Evolutionary conservation across 768 basidiomycete genomes (phyloP), one percentile per base, ranked within the genome.

Genomic region (Russula lepida): DNA sequence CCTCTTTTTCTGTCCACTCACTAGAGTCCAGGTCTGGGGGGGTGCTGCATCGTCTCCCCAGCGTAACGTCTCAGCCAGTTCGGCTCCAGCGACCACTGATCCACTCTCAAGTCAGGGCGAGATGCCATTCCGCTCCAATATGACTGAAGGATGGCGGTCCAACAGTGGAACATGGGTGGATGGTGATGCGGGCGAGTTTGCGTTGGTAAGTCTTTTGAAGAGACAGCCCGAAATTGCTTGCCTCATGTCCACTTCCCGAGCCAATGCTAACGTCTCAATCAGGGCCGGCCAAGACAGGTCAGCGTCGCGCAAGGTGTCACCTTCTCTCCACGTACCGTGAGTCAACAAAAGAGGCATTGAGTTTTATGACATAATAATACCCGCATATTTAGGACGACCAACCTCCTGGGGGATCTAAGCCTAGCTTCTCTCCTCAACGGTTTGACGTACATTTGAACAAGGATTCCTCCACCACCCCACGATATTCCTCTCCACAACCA

Each of bases 161-260:
- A 71, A 78, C 17, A 81, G 79, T 63, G 82, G 78, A 32, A 74
- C 79, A 23, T 87, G 85, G 84, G 86, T 84, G 58, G 85, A 85
- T 60, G 64, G 75, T 54, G 74, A 67, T 54, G 78, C 71, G 58
- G 79, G 74, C 59, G 75, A 77, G 49, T 71, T 74, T 48, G 74
- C 79, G 64, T 58, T 81, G 73, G 84, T 82, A 44, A 69, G 78
- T 74, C 19, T 19, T 55, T 35, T 19, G 47, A 44, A 12, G 33
- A 23, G 37, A 53, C 28, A 28, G 48, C 39, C 43, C 25, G 25
- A 44, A 50, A 41, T 17, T 54, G 54, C 54, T n/a, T 64, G 32
- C 54, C 30, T 54, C 49, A 9, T 49, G 8, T 46, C 21, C 32
- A 43, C 65, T 58, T 54, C 41, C 27, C 23, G 23, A 46, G 35